Base-by-base conservation (phyloP, 352 stramenopile genomes). In the Phytopythium oedochilum region DNA sequence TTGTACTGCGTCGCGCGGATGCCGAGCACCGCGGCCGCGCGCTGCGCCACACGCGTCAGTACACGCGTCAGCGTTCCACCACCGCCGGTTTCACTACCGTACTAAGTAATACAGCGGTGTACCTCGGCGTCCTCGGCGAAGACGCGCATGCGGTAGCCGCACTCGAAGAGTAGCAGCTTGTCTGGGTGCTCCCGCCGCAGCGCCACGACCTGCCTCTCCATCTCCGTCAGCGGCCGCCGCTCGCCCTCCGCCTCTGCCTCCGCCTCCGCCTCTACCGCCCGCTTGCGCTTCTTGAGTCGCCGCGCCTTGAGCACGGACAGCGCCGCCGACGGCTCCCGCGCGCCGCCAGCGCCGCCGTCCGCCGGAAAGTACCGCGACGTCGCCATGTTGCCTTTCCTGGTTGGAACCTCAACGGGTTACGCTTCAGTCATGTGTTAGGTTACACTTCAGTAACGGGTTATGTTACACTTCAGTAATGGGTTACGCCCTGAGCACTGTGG, bases 81-180 rank as follows among this genome's bases (percentile, higher is more conserved):
- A n/a, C n/a, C n/a, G n/a, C n/a, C n/a, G n/a, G n/a, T n/a, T n/a
- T n/a, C n/a, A n/a, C n/a, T n/a, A n/a, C 43, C 12, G 25, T 17
- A n/a, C 5, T 22, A 23, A 2, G n/a, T n/a, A n/a, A n/a, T n/a
- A n/a, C n/a, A n/a, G n/a, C n/a, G n/a, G n/a, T n/a, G n/a, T n/a
- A 73, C 69, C 54, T 88, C 64, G 1, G 83, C 86, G 60, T 92
- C 86, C 9, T 85, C 43, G 3, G 68, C 80, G 49, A 96, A 96
- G 25, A 92, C 69, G 5, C 80, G 67, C 64, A 89, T 87, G 57
- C 80, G 80, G 54, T 96, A 96, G 28, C 83, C 86, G 57, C 78
- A 91, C 65, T 94, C 78, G 29, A 94, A 79, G 29, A 90, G 57
- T 55, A 94, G 67, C 45, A 92, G 58, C 23, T 68, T 69, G 45